Evolutionary conservation across 1,139 yeast species (phyloP), one percentile per base, ranked within the genome.

Genomic region (Arxiozyma telluris): DNA sequence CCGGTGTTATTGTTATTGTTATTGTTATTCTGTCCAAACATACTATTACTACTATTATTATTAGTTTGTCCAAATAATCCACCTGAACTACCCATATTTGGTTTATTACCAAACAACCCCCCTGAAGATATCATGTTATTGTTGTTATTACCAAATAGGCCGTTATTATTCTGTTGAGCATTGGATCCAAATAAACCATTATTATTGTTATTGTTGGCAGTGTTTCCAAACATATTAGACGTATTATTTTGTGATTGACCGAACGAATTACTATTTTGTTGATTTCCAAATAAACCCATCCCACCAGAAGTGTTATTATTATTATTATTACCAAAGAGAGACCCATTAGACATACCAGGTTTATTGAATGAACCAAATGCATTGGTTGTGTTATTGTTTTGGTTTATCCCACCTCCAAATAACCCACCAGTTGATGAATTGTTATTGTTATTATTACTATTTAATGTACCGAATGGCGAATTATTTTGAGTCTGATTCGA

Each of bases 21-120:
- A 25, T 41, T 47, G 4, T 38, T 47, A 25, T 47, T 47, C 41
- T 47, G 50, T n/a, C 50, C 50, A 61, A 72, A 72, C 41, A 71
- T 59, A 9, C 74, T 72, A 15, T 23, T 39, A 18, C 4, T 44
- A 17, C 25, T 23, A 63, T 4, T 43, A 41, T 21, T 50, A 52
- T 50, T 53, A 54, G 45, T 64, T 53, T 57, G 56, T 22, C 76
- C 74, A 58, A 71, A 71, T 46, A 70, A 58, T 1, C 73, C 70
- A 11, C 50, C 21, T 43, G 18, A 49, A 49, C 34, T 49, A 46
- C 25, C 54, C 57, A 45, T 39, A 27, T 30, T 44, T 30, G 45
- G 41, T n/a, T 49, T 49, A 42, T 45, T 47, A 43, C 55, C 53
- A 39, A 54, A 54, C n/a, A 51, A 23, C 20, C 51, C 55, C 1